Base-by-base conservation (phyloP, 164 flowering plant species). In the Magnolia kwangsiensis region DNA sequence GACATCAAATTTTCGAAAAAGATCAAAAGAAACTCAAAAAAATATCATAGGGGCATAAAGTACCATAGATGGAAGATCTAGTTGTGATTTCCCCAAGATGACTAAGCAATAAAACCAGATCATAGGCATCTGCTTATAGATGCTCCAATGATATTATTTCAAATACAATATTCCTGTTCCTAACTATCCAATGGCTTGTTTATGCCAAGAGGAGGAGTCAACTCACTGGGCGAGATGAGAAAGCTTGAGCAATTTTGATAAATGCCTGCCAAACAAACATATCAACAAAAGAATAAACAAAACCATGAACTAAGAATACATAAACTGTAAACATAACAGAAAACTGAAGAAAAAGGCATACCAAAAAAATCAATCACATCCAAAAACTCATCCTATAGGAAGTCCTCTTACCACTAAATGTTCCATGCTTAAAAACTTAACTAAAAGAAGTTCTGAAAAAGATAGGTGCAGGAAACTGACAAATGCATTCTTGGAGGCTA, bases 211-310 rank as follows among this genome's bases (percentile, higher is more conserved):
- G 45, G 7, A 37, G 45, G 70, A 13, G 69, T 27, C 11, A 70
- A 89, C 96, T 90, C 90, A 96, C 99, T 55, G 99, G 79, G 67
- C 99, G 85, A 75, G 99, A 88, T 66, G 99, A 96, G 78, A 94
- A 82, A 45, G 99, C 99, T 84, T 96, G 99, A 69, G 99, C 99
- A 82, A 96, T 90, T 88, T 96, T 96, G 71, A 94, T 67, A 80
- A 89, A 96, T 20, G 99, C 99, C 99, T 96, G 85, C 14, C 61
- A 55, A 55, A 55, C 78, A 86, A 81, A 73, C 45, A 37, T 37
- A 37, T 37, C 45, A 37, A 37, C 45, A 3, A 37, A 37, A 37
- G 45, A 37, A 37, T 37, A 37, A 37, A 24, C 21, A 80, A 66
- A 78, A 69, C 50, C 1, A 50, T 50, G 23, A 27, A 66, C 10